Conservation (phyloP, 805 yeast species). For the Yarrowia porcina region DNA sequence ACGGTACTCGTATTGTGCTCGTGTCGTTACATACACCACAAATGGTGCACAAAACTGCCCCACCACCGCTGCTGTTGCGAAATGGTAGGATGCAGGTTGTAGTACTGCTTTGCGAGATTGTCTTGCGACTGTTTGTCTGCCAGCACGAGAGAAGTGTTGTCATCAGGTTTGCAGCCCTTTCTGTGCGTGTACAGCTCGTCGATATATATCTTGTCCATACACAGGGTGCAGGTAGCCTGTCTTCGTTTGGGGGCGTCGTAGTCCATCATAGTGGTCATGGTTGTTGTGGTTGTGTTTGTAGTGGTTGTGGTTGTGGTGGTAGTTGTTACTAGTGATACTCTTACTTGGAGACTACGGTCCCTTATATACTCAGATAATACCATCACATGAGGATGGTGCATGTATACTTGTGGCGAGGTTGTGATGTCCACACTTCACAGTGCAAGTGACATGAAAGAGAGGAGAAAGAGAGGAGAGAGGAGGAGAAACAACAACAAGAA, state of each 20-base stretch:
- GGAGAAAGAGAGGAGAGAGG: too few species aligned
- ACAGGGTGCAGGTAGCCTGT: not conserved
- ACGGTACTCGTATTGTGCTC: not conserved
- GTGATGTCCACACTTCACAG: too few species aligned
- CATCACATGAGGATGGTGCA: not conserved
- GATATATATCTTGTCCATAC: not conserved
- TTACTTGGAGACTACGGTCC: too few species aligned
- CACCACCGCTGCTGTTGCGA: slow-evolving; percentile 10
- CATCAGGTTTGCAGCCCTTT: not conserved
- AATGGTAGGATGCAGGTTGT: not conserved
- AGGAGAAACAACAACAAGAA: too few species aligned
- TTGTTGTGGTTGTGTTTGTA: not conserved
- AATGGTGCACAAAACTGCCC: not conserved
- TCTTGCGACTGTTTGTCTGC: not conserved
- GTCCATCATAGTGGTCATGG: not conserved
- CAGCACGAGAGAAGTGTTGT: not conserved
- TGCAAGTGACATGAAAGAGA: too few species aligned
- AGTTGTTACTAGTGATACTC: too few species aligned
- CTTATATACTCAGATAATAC: too few species aligned
- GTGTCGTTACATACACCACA: slow-evolving; percentile 1
- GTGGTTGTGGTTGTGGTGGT: not conserved
- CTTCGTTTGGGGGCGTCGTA: not conserved
- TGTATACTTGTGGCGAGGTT: not conserved
- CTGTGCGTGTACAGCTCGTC: not conserved
- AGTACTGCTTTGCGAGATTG: not conserved